Conservation (phyloP, 176 grass and related monocot genomes). For the Carex pumila region DNA sequence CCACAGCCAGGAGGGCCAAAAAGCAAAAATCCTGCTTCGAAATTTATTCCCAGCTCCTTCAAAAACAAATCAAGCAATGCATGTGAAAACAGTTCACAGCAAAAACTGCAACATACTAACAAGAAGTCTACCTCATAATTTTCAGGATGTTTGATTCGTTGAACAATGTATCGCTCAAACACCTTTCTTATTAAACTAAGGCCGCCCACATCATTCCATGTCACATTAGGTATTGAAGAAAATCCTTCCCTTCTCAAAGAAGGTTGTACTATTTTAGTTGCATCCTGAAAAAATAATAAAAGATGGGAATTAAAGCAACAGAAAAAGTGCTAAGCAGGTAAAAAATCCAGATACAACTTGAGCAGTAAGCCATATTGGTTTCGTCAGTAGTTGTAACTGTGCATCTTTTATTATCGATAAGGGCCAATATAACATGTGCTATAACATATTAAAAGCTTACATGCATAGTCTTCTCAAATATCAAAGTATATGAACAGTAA, state of each 20-base stretch:
- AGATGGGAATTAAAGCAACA: not conserved
- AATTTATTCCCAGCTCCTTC: slow-evolving; percentile 71
- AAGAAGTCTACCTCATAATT: slow-evolving; percentile 59
- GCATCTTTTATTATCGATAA: not conserved
- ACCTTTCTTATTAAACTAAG: slow-evolving; percentile 66
- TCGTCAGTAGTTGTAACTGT: not conserved
- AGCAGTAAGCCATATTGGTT: not conserved
- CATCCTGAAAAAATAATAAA: slow-evolving; percentile 48
- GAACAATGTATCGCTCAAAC: slow-evolving; percentile 76
- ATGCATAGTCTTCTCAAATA: not conserved
- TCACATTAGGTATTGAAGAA: slow-evolving; percentile 90
- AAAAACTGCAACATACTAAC: not conserved
- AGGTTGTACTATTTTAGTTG: slow-evolving; percentile 83
- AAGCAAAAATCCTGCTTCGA: slow-evolving; percentile 79
- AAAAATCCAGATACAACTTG: not conserved
- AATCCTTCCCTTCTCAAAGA: slow-evolving; percentile 99
- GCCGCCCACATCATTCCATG: slow-evolving; percentile 94
- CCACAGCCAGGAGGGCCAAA: slow-evolving; percentile 96
- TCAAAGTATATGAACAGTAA: not conserved
- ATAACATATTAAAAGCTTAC: not conserved
- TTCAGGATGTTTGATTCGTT: slow-evolving; percentile 77
- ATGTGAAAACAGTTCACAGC: slow-evolving; percentile 12
- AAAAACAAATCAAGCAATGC: not conserved
- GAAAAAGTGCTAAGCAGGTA: not conserved
- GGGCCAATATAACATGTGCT: not conserved